Evolutionary conservation across 2,329 filamentous ascomycete species (phyloP).

Genomic region (Arachnopeziza araneosa): DNA sequence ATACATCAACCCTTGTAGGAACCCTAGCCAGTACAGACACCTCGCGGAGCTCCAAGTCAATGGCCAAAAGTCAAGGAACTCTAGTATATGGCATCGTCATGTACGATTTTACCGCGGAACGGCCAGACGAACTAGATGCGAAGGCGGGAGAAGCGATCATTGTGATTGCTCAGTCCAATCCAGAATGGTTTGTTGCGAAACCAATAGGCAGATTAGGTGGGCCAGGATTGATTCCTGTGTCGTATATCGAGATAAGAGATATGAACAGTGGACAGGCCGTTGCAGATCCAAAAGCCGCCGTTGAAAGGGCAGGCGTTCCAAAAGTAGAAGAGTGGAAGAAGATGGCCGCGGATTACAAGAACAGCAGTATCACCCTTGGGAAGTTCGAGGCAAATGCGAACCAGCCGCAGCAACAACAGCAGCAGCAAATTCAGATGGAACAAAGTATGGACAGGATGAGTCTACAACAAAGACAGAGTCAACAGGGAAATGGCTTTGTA

Average conservation of each 20-base stretch:
- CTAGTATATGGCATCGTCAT: conserved; percentile 97
- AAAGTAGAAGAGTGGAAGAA: conserved; percentile 99
- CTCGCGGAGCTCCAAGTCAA: conserved; percentile 32
- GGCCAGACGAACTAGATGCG: conserved; percentile 92
- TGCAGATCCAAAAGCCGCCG: conserved; percentile 74
- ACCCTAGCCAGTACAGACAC: conserved; percentile 31
- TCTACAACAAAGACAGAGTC: conserved; percentile 51
- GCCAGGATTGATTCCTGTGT: conserved; percentile 90
- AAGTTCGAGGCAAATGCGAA: conserved; percentile 64
- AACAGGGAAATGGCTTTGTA: conserved; percentile 45
- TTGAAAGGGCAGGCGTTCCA: conserved; percentile 83
- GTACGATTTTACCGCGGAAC: conserved; percentile 92
- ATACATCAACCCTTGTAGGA: conserved; percentile 35
- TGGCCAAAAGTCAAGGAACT: conserved; percentile 63
- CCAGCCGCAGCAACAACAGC: conserved; percentile 45
- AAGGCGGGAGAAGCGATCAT: conserved; percentile 96
- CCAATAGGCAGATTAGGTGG: conserved; percentile 97
- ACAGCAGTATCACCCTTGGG: conserved; percentile 93
- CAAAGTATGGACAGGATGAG: conserved; percentile 76
- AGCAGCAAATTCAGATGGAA: conserved; percentile 41
- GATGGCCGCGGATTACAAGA: conserved; percentile 98
- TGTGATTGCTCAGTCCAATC: conserved; percentile 96
- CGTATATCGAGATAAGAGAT: conserved; percentile 93
- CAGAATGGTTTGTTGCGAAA: conserved; percentile 98
- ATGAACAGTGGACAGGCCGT: conserved; percentile 85